Evolutionary conservation across 2,329 filamentous ascomycete genomes (phyloP).

Genomic region (Parastagonospora avenae): DNA sequence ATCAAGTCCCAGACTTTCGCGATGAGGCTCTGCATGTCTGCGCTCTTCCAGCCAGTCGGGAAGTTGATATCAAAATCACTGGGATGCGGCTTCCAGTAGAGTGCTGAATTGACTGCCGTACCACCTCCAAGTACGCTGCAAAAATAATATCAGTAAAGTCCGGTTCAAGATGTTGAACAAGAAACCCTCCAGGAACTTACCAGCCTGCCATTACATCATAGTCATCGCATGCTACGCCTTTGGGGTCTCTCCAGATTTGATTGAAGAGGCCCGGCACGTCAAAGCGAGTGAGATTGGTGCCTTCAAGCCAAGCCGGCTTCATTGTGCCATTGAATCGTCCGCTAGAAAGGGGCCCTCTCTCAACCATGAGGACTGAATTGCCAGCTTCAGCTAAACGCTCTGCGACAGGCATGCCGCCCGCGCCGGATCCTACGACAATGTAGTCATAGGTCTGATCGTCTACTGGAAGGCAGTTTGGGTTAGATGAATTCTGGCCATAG

Average conservation of each 20-base stretch:
- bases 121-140: constrained; percentile 64
- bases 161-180: neutral
- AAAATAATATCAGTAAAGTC: neutral
- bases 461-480: constrained; percentile 15
- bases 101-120: constrained; percentile 67
- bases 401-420: constrained; percentile 62
- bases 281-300: constrained; percentile 69
- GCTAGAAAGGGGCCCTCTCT: constrained; percentile 56
- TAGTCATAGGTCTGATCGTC: constrained; percentile 60
- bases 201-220: constrained; percentile 73
- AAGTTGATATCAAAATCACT: constrained; percentile 73
- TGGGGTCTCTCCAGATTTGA: constrained; percentile 66
- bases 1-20: constrained; percentile 68
- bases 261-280: constrained; percentile 73
- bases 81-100: constrained; percentile 68
- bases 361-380: constrained; percentile 63
- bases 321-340: constrained; percentile 65
- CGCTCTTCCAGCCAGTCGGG: constrained; percentile 69
- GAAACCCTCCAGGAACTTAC: constrained; percentile 11
- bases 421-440: constrained; percentile 64
- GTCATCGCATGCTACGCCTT: constrained; percentile 67
- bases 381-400: constrained; percentile 66
- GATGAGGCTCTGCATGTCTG: constrained; percentile 63
- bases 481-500: constrained; percentile 11
- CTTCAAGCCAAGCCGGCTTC: constrained; percentile 64